These are phyloP conservation scores for Beta corolliflora DNA, from an alignment of 179 eudicot species.

Conservation along the genomic window DNA sequence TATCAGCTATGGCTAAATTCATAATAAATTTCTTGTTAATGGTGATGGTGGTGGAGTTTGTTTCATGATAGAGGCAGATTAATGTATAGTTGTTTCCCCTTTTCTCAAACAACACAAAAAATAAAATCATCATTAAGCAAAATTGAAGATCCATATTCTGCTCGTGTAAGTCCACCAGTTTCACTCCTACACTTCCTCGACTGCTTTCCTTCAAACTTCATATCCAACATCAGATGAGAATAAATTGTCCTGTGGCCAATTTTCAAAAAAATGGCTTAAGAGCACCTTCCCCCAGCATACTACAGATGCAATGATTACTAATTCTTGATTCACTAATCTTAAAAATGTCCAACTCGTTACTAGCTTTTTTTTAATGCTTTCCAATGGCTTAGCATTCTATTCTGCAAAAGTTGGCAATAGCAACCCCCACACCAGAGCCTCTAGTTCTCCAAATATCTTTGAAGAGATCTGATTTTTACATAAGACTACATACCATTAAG, in stretches of 20 bases:
- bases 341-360: background rate
- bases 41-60: too few relatives aligned
- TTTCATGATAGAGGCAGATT: too few relatives aligned
- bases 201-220: background rate
- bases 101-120: background rate
- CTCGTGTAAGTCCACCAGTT: background rate
- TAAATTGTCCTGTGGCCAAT: background rate
- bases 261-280: background rate
- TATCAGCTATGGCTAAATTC: too few relatives aligned
- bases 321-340: background rate
- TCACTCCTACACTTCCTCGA: background rate
- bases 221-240: background rate
- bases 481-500: background rate
- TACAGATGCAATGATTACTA: background rate
- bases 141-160: background rate
- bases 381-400: background rate
- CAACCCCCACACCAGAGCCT: background rate
- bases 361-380: background rate
- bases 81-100: background rate
- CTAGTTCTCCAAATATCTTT: background rate
- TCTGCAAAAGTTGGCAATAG: background rate
- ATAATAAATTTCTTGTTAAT: too few relatives aligned
- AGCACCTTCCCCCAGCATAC: background rate
- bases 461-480: background rate
- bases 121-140: background rate